A percentile compares a stretch with the other conserved stretches of the same genome.
phyloP scores from a whole-genome alignment of 78 protist genomes.

The Salpingoeca rosetta region DNA sequence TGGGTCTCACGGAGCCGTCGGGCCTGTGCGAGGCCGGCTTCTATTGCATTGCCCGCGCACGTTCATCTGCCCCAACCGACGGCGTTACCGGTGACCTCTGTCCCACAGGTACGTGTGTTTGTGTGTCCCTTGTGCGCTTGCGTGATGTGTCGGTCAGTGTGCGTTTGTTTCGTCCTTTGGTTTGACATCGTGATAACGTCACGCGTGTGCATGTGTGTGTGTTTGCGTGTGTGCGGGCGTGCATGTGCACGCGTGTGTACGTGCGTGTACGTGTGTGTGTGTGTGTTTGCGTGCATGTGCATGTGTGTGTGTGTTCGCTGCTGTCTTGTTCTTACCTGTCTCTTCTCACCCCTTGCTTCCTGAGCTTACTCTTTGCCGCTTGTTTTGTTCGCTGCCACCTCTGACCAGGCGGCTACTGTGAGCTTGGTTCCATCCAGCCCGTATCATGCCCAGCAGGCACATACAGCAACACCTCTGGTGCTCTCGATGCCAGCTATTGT shows the following conservation, averaged over 20 bases:
- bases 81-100: background rate
- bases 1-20: conserved; percentile 4
- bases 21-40: conserved; percentile 12
- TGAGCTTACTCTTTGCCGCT: background rate
- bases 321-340: too few species aligned
- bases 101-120: background rate
- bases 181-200: background rate
- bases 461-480: conserved; percentile 6
- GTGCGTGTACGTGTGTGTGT: background rate
- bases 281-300: too few species aligned
- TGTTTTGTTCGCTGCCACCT: background rate
- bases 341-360: too few species aligned
- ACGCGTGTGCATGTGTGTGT: background rate
- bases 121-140: background rate
- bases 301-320: too few species aligned
- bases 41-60: background rate
- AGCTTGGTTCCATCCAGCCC: background rate
- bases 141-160: background rate
- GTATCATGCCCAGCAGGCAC: conserved; percentile 12
- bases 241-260: background rate
- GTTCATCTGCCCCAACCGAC: background rate
- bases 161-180: background rate
- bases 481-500: conserved; percentile 18
- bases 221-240: background rate
- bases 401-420: background rate